Conservation (phyloP, 2,329 filamentous ascomycete genomes). For the Passalora sequoiae region DNA sequence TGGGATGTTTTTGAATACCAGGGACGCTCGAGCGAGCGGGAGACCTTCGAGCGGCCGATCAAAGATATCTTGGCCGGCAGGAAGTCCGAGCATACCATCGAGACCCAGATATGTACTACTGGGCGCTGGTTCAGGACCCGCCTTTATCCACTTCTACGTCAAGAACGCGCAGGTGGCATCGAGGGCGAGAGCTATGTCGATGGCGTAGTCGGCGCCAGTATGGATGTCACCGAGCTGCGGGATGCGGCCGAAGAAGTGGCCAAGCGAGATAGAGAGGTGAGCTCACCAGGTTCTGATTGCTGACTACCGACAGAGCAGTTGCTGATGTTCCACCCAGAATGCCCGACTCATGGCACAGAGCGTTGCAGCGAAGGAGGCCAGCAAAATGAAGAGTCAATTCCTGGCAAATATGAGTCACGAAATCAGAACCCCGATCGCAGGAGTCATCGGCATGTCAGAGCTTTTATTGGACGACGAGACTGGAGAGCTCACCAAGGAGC, state of each 20-base stretch:
- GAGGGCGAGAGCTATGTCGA: constrained; percentile 54
- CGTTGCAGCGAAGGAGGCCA: constrained; percentile 73
- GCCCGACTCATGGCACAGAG: constrained; percentile 67
- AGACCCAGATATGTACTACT: constrained; percentile 54
- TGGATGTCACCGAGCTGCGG: constrained; percentile 71
- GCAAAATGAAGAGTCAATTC: constrained; percentile 73
- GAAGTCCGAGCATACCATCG: constrained; percentile 56
- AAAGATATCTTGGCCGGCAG: constrained; percentile 61
- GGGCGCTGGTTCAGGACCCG: constrained; percentile 66
- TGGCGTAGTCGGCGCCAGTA: constrained; percentile 71
- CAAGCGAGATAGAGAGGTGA: constrained; percentile 54
- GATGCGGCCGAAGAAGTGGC: constrained; percentile 59
- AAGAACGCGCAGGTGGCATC: constrained; percentile 50
- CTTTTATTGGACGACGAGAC: constrained; percentile 61
- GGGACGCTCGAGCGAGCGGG: constrained; percentile 30
- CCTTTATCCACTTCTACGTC: constrained; percentile 60
- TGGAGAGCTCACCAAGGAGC: constrained; percentile 56
- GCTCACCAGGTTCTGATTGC: not conserved
- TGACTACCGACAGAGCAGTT: constrained; percentile 27
- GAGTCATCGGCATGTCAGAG: constrained; percentile 75
- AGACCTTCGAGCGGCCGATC: constrained; percentile 53
- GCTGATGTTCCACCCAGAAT: constrained; percentile 45
- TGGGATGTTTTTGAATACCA: constrained; percentile 55
- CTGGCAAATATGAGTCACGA: constrained; percentile 56
- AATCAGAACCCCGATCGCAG: constrained; percentile 59